Conservation (phyloP, 371 early-diverging fungal species). For the Nematocida sp. region DNA sequence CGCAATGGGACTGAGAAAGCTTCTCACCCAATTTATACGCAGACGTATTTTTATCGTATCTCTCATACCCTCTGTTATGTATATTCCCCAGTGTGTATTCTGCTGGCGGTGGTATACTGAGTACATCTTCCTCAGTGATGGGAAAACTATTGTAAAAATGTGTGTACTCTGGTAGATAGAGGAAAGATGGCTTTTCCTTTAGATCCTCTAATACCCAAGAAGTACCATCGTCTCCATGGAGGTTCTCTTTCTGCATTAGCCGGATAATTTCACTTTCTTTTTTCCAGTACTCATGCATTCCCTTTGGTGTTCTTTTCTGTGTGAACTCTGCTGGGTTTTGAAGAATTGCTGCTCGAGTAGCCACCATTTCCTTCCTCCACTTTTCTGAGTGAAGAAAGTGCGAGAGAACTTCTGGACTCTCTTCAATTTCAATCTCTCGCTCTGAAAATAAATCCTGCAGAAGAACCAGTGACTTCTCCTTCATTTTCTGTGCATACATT, state of each 20-base stretch:
- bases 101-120: background rate
- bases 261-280: background rate
- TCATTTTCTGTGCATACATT: constrained; percentile 59
- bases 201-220: background rate
- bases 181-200: background rate
- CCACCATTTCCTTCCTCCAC: constrained; percentile 41
- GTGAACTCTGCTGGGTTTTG: constrained; percentile 45
- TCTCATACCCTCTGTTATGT: background rate
- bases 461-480: constrained; percentile 42
- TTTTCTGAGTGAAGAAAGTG: constrained; percentile 39
- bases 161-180: constrained; percentile 47
- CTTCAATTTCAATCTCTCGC: constrained; percentile 42
- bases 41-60: constrained; percentile 1
- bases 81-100: constrained; percentile 19
- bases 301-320: background rate
- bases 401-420: background rate
- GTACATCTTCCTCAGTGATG: background rate
- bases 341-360: constrained; percentile 29
- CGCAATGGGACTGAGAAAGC: background rate
- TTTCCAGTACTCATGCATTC: constrained; percentile 48
- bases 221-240: background rate
- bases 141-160: constrained; percentile 57
- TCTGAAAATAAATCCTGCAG: constrained; percentile 52
- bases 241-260: background rate
- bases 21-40: background rate